Conservation (phyloP, 1,284 basidiomycete genomes). For the Irpex lacteus region DNA sequence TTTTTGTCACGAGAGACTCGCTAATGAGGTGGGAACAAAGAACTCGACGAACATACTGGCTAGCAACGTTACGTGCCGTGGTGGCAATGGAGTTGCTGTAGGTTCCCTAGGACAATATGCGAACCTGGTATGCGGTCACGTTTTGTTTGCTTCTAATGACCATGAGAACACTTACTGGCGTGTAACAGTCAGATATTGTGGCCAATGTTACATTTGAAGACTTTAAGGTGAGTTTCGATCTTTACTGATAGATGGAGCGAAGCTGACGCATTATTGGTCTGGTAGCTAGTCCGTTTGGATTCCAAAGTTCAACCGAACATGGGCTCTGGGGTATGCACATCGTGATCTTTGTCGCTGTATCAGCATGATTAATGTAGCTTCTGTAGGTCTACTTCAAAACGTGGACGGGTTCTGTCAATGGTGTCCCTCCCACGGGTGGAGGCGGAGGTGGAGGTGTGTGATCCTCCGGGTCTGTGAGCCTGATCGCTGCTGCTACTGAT, state of each 20-base stretch:
- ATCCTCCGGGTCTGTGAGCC: neutral
- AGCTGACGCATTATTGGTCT: neutral
- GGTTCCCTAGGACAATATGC: conserved; percentile 63
- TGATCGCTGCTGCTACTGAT: neutral
- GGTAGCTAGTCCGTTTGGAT: conserved; percentile 44
- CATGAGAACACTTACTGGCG: conserved; percentile 1
- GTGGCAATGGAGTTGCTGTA: conserved; percentile 66
- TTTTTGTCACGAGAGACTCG: neutral
- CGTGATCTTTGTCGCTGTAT: neutral
- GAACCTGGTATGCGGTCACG: conserved; percentile 37
- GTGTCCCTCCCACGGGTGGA: conserved; percentile 59
- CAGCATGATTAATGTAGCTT: neutral
- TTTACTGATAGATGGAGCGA: neutral
- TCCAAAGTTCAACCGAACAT: conserved; percentile 52
- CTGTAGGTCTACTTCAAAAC: conserved; percentile 62
- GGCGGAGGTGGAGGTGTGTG: conserved; percentile 51
- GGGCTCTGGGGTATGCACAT: conserved; percentile 41
- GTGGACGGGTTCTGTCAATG: conserved; percentile 55
- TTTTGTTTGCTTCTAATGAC: conserved; percentile 14
- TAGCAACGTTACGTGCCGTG: conserved; percentile 51
- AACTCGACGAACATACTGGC: conserved; percentile 56
- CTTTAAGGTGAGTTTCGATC: conserved; percentile 34
- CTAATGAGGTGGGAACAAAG: conserved; percentile 23
- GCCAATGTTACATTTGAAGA: conserved; percentile 52
- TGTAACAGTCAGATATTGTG: conserved; percentile 49